Evolutionary conservation across 1,139 yeast genomes (phyloP).

Genomic region (Schizosaccharomyces versatilis): DNA sequence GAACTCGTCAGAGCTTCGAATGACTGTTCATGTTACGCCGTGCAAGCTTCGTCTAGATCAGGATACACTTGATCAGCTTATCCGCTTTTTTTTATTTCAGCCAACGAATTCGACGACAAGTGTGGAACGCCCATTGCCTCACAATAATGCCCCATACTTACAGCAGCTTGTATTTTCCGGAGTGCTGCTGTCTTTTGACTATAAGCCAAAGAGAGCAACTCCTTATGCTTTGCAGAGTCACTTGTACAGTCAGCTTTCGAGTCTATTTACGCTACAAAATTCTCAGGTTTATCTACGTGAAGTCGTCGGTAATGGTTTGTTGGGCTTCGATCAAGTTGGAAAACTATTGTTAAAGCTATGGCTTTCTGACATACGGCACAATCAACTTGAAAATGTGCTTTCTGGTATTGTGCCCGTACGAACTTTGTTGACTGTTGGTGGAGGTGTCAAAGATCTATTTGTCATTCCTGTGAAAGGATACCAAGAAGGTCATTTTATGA

Average conservation of each 20-base stretch:
- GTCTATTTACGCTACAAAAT: conserved; percentile 71
- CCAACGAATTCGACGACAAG: conserved; percentile 32
- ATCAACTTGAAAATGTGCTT: conserved; percentile 57
- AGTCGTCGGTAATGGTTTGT: conserved; percentile 47
- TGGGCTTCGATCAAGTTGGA: conserved; percentile 46
- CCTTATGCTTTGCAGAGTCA: conserved; percentile 70
- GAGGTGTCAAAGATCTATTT: conserved; percentile 53
- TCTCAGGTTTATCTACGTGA: conserved; percentile 45
- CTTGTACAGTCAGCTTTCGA: conserved; percentile 65
- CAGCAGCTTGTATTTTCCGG: conserved; percentile 46
- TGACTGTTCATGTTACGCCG: conserved; percentile 42
- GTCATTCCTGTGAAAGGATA: conserved; percentile 57
- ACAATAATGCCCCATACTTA: conserved; percentile 10
- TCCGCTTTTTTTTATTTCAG: conserved; percentile 59
- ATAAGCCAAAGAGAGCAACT: conserved; percentile 76
- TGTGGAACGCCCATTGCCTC: conserved; percentile 9
- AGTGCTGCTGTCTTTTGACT: conserved; percentile 52
- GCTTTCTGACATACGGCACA: conserved; percentile 66
- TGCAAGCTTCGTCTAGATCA: conserved; percentile 72
- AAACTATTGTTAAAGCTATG: conserved; percentile 40
- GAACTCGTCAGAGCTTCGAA: conserved; percentile 46
- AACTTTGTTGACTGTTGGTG: conserved; percentile 55
- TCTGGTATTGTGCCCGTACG: conserved; percentile 70
- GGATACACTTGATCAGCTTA: conserved; percentile 67
- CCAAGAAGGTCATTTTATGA: conserved; percentile 45